phyloP scores from a whole-genome alignment of 495 filamentous ascomycete genomes.

The Evernia prunastri region DNA sequence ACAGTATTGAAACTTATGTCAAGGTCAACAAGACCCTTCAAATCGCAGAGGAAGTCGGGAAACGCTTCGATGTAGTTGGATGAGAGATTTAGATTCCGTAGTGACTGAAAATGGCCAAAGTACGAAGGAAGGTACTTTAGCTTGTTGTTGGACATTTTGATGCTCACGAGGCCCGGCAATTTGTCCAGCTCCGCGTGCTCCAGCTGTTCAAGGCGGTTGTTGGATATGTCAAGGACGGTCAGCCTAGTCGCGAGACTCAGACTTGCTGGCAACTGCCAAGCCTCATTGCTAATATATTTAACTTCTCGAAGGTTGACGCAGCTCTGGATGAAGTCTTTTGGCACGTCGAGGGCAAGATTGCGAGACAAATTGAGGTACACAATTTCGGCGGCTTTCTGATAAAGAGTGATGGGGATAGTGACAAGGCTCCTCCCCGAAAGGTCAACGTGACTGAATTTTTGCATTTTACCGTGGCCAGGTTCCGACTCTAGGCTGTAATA shows the following conservation, averaged over 20 bases:
- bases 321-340: constrained; percentile 92
- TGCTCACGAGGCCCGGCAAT: constrained; percentile 69
- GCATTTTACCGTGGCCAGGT: constrained; percentile 68
- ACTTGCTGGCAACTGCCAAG: constrained; percentile 76
- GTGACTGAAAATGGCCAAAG: constrained; percentile 66
- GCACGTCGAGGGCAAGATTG: constrained; percentile 87
- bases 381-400: constrained; percentile 85
- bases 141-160: constrained; percentile 90
- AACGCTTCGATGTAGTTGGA: constrained; percentile 86
- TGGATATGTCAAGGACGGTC: constrained; percentile 87
- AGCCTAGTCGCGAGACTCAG: constrained; percentile 73
- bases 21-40: constrained; percentile 81
- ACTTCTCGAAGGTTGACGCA: constrained; percentile 90
- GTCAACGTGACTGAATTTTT: constrained; percentile 91
- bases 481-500: constrained; percentile 68
- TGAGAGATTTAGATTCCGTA: constrained; percentile 81
- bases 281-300: constrained; percentile 88
- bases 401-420: constrained; percentile 90
- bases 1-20: constrained; percentile 98
- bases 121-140: constrained; percentile 69
- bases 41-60: constrained; percentile 72
- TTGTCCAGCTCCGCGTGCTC: constrained; percentile 72
- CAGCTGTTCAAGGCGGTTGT: constrained; percentile 82
- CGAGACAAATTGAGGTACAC: constrained; percentile 88
- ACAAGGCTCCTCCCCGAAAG: constrained; percentile 84